Evolutionary conservation across 2,329 filamentous ascomycete species (phyloP), one percentile per base, ranked within the genome.

Genomic region (Ophiostoma tasmaniense): DNA sequence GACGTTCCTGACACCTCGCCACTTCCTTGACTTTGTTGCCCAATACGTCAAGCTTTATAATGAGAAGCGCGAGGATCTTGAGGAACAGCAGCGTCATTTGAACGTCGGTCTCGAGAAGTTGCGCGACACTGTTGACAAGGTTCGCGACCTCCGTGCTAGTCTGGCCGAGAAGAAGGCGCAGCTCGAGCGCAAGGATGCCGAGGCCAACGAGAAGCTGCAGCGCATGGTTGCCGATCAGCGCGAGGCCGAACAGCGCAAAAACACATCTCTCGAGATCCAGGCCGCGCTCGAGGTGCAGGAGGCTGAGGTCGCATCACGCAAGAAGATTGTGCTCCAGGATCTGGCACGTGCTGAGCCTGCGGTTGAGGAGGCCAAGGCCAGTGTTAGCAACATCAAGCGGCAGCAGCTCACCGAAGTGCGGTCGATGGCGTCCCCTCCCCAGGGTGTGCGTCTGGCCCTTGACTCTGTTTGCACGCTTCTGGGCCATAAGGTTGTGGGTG

Each of bases 101-200:
- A 99, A 99, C 75, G 93, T 98, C 69, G 96, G 95, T 84, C 86
- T 99, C 1, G 95, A 99, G 81, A 99, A 99, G 79, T 84, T 99
- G 35, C 87, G 92, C 74, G 95, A 98, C 79, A 99, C 95, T 1
- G 93, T 98, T 28, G 93, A 97, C 79, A 98, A 99, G 81, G 95
- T 99, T 69, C 89, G 92, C 71, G 94, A 98, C 78, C 84, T 99
- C 70, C 89, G 94, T 75, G 89, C 87, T 73, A 97, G 93, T 79
- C 84, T 99, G 70, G 93, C 93, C 1, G 89, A 96, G 79, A 99
- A 99, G 85, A 96, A 97, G 81, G 88, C 85, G 1, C 92, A 98
- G 77, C 84, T 99, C 8, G 93, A 97, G 78, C 89, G 88, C 78
- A 99, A 99, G 81, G 92, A 97, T 76, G 89, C 89, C 1, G 94